Evolutionary conservation across 202 grass and related monocot genomes (phyloP).

Genomic region (Carex arenaria): DNA sequence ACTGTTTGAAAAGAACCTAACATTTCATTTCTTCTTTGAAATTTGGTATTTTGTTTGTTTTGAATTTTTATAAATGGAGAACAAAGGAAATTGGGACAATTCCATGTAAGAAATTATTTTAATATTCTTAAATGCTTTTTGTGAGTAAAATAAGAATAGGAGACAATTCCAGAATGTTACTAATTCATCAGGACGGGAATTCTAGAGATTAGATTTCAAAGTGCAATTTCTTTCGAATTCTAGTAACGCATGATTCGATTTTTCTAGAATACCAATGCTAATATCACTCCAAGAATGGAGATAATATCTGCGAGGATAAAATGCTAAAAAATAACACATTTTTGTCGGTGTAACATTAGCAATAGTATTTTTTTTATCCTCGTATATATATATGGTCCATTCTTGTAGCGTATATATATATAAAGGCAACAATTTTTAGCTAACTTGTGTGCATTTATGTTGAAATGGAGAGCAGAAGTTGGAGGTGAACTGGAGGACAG

Average conservation of each 20-base stretch:
- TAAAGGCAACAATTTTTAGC: neutral
- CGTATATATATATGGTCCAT: too few species aligned
- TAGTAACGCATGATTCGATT: neutral
- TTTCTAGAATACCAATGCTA: neutral
- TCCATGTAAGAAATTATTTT: neutral
- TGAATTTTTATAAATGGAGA: neutral
- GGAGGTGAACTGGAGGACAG: constrained; percentile 66
- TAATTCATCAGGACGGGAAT: neutral
- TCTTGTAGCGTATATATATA: too few species aligned
- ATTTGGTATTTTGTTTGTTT: neutral
- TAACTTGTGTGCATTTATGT: neutral
- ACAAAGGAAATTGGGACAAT: neutral
- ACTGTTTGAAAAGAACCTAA: neutral
- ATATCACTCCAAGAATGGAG: too few species aligned
- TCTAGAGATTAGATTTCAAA: neutral
- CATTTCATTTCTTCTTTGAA: neutral
- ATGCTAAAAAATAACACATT: too few species aligned
- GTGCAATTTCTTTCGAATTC: neutral
- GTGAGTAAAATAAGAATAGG: neutral
- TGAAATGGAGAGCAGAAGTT: constrained; percentile 46
- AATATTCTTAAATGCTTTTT: neutral
- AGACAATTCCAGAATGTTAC: neutral
- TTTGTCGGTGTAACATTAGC: too few species aligned
- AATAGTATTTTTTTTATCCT: too few species aligned
- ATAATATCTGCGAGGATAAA: too few species aligned